These are phyloP conservation scores for Zygotorulaspora mrakii DNA, from an alignment of 1,139 yeast genomes.

Conservation along the genomic window DNA sequence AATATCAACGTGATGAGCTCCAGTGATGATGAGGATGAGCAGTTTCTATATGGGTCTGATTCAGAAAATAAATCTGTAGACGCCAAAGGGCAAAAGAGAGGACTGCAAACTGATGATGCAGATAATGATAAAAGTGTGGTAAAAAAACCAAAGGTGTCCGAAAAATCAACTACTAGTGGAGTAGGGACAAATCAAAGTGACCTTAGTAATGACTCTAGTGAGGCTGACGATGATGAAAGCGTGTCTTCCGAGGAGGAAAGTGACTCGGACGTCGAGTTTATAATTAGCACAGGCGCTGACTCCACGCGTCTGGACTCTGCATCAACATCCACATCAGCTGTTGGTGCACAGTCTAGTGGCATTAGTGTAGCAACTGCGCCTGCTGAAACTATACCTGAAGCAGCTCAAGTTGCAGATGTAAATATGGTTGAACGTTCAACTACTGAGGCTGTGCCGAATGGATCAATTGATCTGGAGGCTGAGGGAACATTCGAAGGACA, in stretches of 20 bases:
- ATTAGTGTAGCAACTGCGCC: constrained; percentile 16
- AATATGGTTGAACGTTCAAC: constrained; percentile 37
- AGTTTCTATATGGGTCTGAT: constrained; percentile 77
- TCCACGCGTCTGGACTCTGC: constrained; percentile 36
- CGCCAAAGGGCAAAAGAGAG: constrained; percentile 17
- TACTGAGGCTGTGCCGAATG: constrained; percentile 30
- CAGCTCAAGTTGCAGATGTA: constrained; percentile 37
- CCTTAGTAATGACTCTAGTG: constrained; percentile 17
- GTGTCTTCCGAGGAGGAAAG: constrained; percentile 44
- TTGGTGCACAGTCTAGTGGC: constrained; percentile 24
- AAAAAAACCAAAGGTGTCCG: constrained; percentile 17
- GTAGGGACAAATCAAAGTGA: constrained; percentile 36
- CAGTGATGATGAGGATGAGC: constrained; percentile 73
- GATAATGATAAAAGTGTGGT: constrained; percentile 33
- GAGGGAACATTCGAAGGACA: constrained; percentile 79
- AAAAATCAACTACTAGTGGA: constrained; percentile 19
- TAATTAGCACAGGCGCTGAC: constrained; percentile 49
- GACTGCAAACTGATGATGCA: constrained; percentile 28
- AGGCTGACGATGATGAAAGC: constrained; percentile 39
- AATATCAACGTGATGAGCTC: constrained; percentile 25
- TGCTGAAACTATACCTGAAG: constrained; percentile 28
- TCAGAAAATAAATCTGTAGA: constrained; percentile 38
- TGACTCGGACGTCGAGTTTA: constrained; percentile 63
- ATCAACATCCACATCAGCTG: constrained; percentile 28
- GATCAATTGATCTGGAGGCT: constrained; percentile 61